These are phyloP conservation scores for Rhynchospora breviuscula DNA, from an alignment of 176 grass and related monocot species.

Conservation along the genomic window DNA sequence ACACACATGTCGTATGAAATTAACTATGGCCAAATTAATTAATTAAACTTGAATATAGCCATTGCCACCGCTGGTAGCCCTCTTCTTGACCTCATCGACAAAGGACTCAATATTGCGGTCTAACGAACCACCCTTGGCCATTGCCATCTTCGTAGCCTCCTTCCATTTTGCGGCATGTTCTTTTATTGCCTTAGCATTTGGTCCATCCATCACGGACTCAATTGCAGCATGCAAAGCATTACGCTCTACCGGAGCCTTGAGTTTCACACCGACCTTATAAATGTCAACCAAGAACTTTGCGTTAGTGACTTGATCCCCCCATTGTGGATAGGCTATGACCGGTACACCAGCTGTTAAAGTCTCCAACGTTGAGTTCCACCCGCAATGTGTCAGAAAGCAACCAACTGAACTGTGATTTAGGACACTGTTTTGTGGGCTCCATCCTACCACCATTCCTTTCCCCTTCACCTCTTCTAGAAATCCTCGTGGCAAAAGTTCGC, in stretches of 20 bases:
- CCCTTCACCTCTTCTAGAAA: constrained; percentile 31
- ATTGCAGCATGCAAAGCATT: constrained; percentile 39
- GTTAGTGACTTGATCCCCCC: constrained; percentile 71
- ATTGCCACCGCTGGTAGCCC: not conserved
- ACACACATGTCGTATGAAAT: not conserved
- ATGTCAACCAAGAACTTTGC: constrained; percentile 55
- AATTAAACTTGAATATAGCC: not conserved
- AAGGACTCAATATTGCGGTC: constrained; percentile 50
- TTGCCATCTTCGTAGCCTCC: constrained; percentile 27
- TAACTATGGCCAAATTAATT: not conserved
- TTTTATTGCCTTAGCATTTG: constrained; percentile 20
- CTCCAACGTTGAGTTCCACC: constrained; percentile 83
- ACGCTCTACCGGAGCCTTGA: constrained; percentile 32
- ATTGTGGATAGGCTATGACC: constrained; percentile 64
- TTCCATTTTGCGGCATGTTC: constrained; percentile 41
- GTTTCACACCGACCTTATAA: constrained; percentile 47
- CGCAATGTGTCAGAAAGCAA: constrained; percentile 88
- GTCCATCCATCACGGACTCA: constrained; percentile 35
- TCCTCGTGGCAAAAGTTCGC: constrained; percentile 32
- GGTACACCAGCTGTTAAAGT: constrained; percentile 53
- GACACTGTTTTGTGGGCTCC: constrained; percentile 73
- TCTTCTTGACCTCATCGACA: constrained; percentile 44
- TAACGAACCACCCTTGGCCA: constrained; percentile 49
- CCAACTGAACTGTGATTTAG: constrained; percentile 44
- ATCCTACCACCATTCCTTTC: constrained; percentile 49